Percentiles rank a stretch among this genome's conserved stretches.
phyloP scores from a whole-genome alignment of 768 basidiomycete species.

The Boletus eberwhitei region DNA sequence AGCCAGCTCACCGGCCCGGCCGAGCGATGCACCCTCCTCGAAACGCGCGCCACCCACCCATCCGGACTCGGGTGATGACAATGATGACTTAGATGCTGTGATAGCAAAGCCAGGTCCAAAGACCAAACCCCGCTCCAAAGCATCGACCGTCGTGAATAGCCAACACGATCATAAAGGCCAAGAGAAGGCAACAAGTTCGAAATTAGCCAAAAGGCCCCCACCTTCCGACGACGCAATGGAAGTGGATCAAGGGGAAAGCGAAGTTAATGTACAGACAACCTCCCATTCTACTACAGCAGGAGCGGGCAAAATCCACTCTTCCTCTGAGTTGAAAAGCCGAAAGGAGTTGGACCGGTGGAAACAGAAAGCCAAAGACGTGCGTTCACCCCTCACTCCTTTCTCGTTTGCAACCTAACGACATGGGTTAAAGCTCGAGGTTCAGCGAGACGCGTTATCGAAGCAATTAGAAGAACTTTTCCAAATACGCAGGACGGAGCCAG shows the following conservation, averaged over 20 bases:
- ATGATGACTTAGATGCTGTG: not conserved
- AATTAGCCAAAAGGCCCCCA: conserved; percentile 5
- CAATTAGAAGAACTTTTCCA: conserved; percentile 60
- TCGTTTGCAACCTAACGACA: not conserved
- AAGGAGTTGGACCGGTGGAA: conserved; percentile 33
- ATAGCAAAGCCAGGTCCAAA: conserved; percentile 12
- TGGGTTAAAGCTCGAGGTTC: conserved; percentile 31
- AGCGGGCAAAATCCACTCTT: conserved; percentile 8
- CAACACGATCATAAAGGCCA: conserved; percentile 7
- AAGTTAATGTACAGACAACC: not conserved
- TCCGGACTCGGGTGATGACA: not conserved
- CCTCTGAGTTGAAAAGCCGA: conserved; percentile 13
- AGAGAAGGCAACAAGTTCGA: conserved; percentile 10
- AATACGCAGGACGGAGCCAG: conserved; percentile 63
- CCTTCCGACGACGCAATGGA: conserved; percentile 14
- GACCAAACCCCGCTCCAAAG: conserved; percentile 18
- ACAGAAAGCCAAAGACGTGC: conserved; percentile 28
- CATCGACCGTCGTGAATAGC: not conserved
- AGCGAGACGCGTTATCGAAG: conserved; percentile 44
- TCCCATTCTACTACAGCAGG: conserved; percentile 6
- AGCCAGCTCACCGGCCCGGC: conserved; percentile 6
- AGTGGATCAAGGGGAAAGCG: conserved; percentile 4
- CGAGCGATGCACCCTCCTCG: conserved; percentile 13
- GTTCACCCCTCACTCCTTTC: not conserved
- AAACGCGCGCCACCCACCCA: conserved; percentile 8